Conservation (phyloP, 495 filamentous ascomycete species). For the Penicillium egyptiacum region DNA sequence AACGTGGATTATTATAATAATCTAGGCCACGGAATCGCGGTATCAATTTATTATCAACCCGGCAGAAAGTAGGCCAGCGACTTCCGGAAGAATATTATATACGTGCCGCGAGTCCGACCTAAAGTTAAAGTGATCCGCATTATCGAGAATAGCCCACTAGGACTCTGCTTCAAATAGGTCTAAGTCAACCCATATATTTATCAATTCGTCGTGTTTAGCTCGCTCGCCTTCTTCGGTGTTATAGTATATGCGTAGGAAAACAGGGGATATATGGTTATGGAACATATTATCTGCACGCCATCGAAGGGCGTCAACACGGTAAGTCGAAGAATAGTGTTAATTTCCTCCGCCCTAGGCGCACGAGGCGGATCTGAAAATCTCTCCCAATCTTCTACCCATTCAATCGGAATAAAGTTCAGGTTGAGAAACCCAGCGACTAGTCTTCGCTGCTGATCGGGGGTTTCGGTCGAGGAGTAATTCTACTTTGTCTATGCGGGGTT, state of each 20-base stretch:
- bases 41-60: background rate
- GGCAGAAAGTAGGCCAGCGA: background rate
- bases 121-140: conserved; percentile 13
- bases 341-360: conserved; percentile 1
- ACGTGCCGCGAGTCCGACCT: conserved; percentile 5
- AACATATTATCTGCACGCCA: conserved; percentile 3
- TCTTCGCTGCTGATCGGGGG: conserved; percentile 7
- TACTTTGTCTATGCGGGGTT: conserved; percentile 5
- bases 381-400: background rate
- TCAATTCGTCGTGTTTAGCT: conserved; percentile 2
- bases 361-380: background rate
- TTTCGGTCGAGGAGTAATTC: conserved; percentile 8
- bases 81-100: conserved; percentile 8
- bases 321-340: conserved; percentile 9
- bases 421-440: conserved; percentile 6
- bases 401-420: background rate
- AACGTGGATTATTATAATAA: background rate
- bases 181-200: conserved; percentile 5
- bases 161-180: conserved; percentile 9
- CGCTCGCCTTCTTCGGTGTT: conserved; percentile 1
- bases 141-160: conserved; percentile 11
- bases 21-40: background rate
- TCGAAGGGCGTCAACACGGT: conserved; percentile 1
- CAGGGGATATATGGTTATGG: conserved; percentile 3
- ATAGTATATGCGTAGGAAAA: conserved; percentile 10